Evolutionary conservation across 2,329 filamentous ascomycete genomes (phyloP).

Genomic region (Aspergillus sp.): DNA sequence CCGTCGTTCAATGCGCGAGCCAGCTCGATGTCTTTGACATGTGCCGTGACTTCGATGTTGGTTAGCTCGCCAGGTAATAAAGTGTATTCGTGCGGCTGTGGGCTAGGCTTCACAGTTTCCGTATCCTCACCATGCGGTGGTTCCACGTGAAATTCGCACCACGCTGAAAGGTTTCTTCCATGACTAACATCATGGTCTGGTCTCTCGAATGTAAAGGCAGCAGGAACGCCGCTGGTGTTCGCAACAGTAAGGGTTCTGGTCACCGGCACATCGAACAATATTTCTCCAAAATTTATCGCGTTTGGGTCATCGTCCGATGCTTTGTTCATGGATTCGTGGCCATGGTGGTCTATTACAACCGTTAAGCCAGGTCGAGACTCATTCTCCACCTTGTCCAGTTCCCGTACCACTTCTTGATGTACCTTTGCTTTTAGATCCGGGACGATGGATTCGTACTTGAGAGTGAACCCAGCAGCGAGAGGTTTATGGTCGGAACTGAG

Average conservation of each 20-base stretch:
- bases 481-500: slow-evolving; percentile 96
- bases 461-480: slow-evolving; percentile 74
- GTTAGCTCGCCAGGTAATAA: slow-evolving; percentile 84
- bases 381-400: slow-evolving; percentile 88
- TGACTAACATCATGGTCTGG: slow-evolving; percentile 51
- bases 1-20: slow-evolving; percentile 72
- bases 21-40: slow-evolving; percentile 63
- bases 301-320: slow-evolving; percentile 40
- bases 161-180: slow-evolving; percentile 53
- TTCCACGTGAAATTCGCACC: slow-evolving; percentile 70
- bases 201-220: slow-evolving; percentile 76
- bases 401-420: slow-evolving; percentile 80
- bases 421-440: slow-evolving; percentile 80
- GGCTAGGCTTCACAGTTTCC: slow-evolving; percentile 25
- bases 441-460: slow-evolving; percentile 84
- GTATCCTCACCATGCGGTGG: slow-evolving; percentile 44
- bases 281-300: slow-evolving; percentile 74
- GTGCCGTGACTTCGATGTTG: slow-evolving; percentile 65
- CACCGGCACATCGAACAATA: slow-evolving; percentile 67
- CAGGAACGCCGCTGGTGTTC: slow-evolving; percentile 82
- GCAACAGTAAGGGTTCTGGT: slow-evolving; percentile 75
- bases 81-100: slow-evolving; percentile 53
- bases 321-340: slow-evolving; percentile 35
- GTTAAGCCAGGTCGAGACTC: slow-evolving; percentile 81
- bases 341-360: slow-evolving; percentile 69